Percentiles rank a stretch among this genome's conserved stretches.
phyloP scores from a whole-genome alignment of 768 basidiomycete genomes.

The Cystobasidium onofrii region DNA sequence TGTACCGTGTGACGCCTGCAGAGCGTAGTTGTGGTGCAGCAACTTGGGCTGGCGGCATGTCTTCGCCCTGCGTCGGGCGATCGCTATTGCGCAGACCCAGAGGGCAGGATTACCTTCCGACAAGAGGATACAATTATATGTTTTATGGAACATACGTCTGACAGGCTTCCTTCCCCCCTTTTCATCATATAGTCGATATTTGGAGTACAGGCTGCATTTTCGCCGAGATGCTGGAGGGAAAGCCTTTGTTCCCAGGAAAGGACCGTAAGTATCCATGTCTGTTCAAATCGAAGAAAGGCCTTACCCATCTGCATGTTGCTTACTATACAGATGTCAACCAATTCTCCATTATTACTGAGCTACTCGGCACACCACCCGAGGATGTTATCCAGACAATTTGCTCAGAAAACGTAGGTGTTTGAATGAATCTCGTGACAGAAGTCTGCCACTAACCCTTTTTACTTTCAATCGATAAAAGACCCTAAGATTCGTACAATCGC shows the following conservation, averaged over 20 bases:
- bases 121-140: no score
- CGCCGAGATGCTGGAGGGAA: constrained; percentile 98
- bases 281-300: no score
- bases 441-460: neutral
- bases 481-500: constrained; percentile 91
- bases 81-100: no score
- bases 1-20: no score
- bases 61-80: no score
- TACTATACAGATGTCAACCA: constrained; percentile 82
- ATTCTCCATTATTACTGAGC: constrained; percentile 98
- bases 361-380: constrained; percentile 96
- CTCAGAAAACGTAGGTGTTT: constrained; percentile 74
- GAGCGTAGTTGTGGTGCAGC: no score
- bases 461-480: no score
- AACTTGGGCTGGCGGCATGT: no score
- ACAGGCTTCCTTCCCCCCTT: neutral
- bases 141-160: no score
- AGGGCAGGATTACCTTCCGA: no score
- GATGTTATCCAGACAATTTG: constrained; percentile 99
- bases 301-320: no score
- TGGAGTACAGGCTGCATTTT: constrained; percentile 99
- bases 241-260: constrained; percentile 97
- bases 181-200: constrained; percentile 64
- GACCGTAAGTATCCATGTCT: constrained; percentile 62
- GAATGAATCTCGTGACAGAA: neutral